phyloP scores from a whole-genome alignment of 2,329 filamentous ascomycete species.

The Sarocladium oryzae region DNA sequence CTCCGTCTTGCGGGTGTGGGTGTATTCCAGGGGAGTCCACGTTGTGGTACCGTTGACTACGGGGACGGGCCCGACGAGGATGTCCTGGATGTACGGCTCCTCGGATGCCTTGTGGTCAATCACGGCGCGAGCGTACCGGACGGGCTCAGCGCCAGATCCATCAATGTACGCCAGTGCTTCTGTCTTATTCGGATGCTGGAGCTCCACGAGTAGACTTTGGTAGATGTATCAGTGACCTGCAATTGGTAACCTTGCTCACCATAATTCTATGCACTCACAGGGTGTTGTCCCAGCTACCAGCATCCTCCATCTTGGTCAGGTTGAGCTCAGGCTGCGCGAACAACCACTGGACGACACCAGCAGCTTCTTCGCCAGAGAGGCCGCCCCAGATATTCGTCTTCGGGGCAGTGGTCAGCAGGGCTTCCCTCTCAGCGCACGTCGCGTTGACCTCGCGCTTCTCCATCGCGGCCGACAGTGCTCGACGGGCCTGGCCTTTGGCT shows the following conservation, averaged over 20 bases:
- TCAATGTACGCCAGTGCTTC: slow-evolving; percentile 39
- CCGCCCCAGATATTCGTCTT: slow-evolving; percentile 35
- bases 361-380: slow-evolving; percentile 31
- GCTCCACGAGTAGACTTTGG: slow-evolving; percentile 22
- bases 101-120: slow-evolving; percentile 33
- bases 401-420: slow-evolving; percentile 21
- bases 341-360: slow-evolving; percentile 31
- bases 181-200: slow-evolving; percentile 41
- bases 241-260: too few species aligned
- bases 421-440: not conserved
- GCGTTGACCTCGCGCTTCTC: not conserved
- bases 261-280: slow-evolving; percentile 16
- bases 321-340: slow-evolving; percentile 33
- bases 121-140: slow-evolving; percentile 36
- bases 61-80: slow-evolving; percentile 43
- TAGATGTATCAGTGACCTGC: not conserved
- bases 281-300: slow-evolving; percentile 29
- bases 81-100: slow-evolving; percentile 33
- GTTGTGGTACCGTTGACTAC: slow-evolving; percentile 30
- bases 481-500: slow-evolving; percentile 3
- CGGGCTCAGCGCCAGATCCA: slow-evolving; percentile 25
- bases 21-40: slow-evolving; percentile 33
- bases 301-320: slow-evolving; percentile 27
- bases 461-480: not conserved
- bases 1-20: slow-evolving; percentile 25